Percentiles rank a stretch among this genome's conserved stretches.
Conservation (phyloP, 116 monocot species). For the Iris pallida region DNA sequence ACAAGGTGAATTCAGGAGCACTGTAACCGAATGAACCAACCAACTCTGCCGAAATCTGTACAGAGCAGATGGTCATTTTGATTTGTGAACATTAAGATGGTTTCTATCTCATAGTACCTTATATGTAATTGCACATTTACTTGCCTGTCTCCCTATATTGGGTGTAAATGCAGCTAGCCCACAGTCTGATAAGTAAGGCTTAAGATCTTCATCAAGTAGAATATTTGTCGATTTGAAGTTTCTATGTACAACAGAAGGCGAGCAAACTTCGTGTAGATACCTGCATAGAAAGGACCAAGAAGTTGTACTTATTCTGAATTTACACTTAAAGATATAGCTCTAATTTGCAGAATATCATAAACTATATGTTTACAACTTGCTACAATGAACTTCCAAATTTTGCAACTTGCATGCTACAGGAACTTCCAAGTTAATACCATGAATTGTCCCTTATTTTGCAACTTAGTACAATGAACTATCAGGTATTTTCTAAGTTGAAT, state of each 20-base stretch:
- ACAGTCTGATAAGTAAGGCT: constrained; percentile 80
- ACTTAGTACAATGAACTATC: no score
- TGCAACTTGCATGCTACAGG: not conserved
- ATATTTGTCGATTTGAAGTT: constrained; percentile 85
- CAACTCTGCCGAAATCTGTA: constrained; percentile 58
- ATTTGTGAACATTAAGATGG: not conserved
- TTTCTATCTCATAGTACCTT: not conserved
- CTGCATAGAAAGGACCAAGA: constrained; percentile 22
- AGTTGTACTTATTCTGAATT: not conserved
- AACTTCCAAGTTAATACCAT: no score
- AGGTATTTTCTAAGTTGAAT: no score
- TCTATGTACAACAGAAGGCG: constrained; percentile 72
- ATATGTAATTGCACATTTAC: not conserved
- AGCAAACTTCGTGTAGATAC: constrained; percentile 89
- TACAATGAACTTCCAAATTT: no score
- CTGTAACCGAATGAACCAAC: constrained; percentile 90
- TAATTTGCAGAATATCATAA: not conserved
- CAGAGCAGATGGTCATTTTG: not conserved
- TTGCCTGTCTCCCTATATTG: constrained; percentile 69
- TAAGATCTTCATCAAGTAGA: constrained; percentile 75
- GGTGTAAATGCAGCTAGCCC: constrained; percentile 65
- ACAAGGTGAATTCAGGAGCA: constrained; percentile 83
- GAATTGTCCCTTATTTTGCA: no score
- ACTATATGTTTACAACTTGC: not conserved
- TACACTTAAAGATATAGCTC: not conserved